Evolutionary conservation across 2,329 filamentous ascomycete species (phyloP).

Genomic region (Penicillium crustosum): DNA sequence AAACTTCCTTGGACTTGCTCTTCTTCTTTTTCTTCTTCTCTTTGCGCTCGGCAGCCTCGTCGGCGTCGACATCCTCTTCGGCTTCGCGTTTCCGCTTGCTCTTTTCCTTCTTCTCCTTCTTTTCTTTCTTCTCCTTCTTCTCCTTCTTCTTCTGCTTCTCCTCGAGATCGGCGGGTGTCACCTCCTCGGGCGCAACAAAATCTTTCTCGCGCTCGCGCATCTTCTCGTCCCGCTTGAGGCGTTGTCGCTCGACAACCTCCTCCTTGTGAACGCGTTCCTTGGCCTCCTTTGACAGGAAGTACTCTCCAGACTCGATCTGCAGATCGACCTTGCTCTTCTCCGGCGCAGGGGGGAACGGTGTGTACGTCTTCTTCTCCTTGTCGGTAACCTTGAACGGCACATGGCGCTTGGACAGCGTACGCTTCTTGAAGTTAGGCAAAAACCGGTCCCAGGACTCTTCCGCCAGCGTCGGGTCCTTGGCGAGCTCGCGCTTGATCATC

Average conservation of each 20-base stretch:
- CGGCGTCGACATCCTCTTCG: conserved; percentile 35
- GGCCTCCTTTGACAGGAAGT: conserved; percentile 89
- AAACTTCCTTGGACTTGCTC: conserved; percentile 37
- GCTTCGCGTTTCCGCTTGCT: conserved; percentile 44
- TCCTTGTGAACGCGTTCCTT: conserved; percentile 81
- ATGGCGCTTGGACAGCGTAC: conserved; percentile 78
- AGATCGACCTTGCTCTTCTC: conserved; percentile 99
- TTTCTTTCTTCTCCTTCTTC: conserved; percentile 48
- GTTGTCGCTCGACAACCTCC: conserved; percentile 79
- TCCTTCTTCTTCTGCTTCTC: conserved; percentile 56
- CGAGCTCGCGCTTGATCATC: conserved; percentile 90
- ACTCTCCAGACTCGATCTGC: conserved; percentile 97
- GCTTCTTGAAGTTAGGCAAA: conserved; percentile 95
- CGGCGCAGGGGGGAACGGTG: conserved; percentile 91
- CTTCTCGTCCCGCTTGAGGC: conserved; percentile 83
- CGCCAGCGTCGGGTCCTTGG: conserved; percentile 81
- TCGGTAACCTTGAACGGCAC: conserved; percentile 84
- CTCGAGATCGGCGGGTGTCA: conserved; percentile 54
- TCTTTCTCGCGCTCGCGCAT: conserved; percentile 80
- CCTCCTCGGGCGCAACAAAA: conserved; percentile 83
- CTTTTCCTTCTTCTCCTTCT: conserved; percentile 46
- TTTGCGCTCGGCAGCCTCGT: conserved; percentile 53
- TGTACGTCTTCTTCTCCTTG: conserved; percentile 92
- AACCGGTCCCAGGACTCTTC: conserved; percentile 95
- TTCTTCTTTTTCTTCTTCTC: conserved; percentile 58